Evolutionary conservation across 768 basidiomycete genomes (phyloP), one percentile per base, ranked within the genome.

Genomic region (Cytidiella melzeri): DNA sequence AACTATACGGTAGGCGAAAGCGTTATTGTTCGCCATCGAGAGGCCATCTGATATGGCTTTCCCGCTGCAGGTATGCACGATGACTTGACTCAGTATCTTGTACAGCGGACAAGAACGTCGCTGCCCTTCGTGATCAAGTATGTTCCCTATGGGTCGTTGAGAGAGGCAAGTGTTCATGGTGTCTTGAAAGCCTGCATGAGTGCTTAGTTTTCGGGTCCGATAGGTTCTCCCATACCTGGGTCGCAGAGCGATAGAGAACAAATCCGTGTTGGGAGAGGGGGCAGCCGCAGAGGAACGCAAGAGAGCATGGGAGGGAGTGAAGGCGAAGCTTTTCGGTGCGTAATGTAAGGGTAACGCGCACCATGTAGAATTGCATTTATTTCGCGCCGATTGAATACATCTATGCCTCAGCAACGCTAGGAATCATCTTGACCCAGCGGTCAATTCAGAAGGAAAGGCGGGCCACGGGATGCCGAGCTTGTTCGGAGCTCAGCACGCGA

Each of bases 41-140:
- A n/a, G n/a, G n/a, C n/a, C n/a, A n/a, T n/a, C n/a, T n/a, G n/a
- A n/a, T n/a, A n/a, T n/a, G n/a, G n/a, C n/a, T n/a, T n/a, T n/a
- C n/a, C n/a, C n/a, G n/a, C n/a, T n/a, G n/a, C 45, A 92, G 90
- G 92, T 4, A 94, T 96, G 91, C 79, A 81, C 37, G 91, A 93
- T 57, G 79, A 82, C 39, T 67, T 96, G 45, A 88, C 88, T 2
- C 74, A 89, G 52, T 74, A 79, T 56, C 69, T 94, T 18, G 83
- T 82, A 2, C 64, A 68, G 1, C 74, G 72, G 27, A 81, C 80
- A 19, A 69, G 62, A 45, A 64, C 66, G 36, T 54, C 73, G 15
- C 69, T 73, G n/a, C 91, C 92, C 0, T 77, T 89, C 47, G 80
- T 89, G 0, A 74, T 92, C 67, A 95, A 95, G 77, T 84, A 87